A percentile compares a stretch with the other conserved stretches of the same genome.
Conservation (phyloP, 2,329 filamentous ascomycete species). For the Ascochyta viciae-villosae region DNA sequence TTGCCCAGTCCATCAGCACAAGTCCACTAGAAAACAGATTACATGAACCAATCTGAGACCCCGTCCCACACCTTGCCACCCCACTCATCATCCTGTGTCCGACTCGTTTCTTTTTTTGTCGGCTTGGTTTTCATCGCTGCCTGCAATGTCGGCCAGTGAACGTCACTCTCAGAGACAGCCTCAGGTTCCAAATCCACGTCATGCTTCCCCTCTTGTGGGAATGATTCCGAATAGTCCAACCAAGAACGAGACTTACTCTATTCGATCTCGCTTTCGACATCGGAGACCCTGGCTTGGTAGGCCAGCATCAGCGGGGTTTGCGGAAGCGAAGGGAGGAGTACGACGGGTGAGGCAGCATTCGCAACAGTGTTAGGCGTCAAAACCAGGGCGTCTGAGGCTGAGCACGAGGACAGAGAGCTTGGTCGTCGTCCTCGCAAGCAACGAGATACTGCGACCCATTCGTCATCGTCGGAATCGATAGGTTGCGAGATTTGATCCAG, state of each 20-base stretch:
- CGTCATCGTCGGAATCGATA: slow-evolving; percentile 1
- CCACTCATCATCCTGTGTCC: not conserved
- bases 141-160: slow-evolving; percentile 28
- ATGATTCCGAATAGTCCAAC: not conserved
- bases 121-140: slow-evolving; percentile 14
- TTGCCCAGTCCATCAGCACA: not conserved
- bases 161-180: slow-evolving; percentile 7
- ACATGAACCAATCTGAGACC: slow-evolving; percentile 21
- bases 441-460: not conserved
- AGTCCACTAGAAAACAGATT: not conserved
- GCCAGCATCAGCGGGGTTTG: not conserved
- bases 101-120: not conserved
- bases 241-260: not conserved
- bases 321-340: not conserved
- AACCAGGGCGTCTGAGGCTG: not conserved
- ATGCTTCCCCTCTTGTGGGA: slow-evolving; percentile 1
- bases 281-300: not conserved
- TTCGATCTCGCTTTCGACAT: not conserved
- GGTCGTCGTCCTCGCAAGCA: not conserved
- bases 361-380: not conserved
- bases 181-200: not conserved
- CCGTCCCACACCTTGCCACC: slow-evolving; percentile 21
- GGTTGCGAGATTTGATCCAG: not conserved
- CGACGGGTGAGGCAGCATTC: not conserved
- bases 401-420: not conserved